phyloP scores from a whole-genome alignment of 1,284 basidiomycete species.

The Mycena citricolor region DNA sequence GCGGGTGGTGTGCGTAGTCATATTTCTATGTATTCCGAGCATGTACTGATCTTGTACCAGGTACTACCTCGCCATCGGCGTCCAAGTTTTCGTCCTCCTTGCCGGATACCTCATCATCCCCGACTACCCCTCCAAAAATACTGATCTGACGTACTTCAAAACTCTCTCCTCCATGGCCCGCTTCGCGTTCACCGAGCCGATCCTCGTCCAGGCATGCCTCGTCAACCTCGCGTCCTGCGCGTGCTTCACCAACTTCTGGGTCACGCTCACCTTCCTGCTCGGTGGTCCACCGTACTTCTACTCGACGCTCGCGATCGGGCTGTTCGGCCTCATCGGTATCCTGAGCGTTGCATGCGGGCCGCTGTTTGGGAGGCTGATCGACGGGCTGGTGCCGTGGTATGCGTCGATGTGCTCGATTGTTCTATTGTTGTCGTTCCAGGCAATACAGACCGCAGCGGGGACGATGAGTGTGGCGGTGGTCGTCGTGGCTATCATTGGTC shows the following conservation, averaged over 20 bases:
- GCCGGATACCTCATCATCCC: constrained; percentile 61
- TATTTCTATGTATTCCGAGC: too few species aligned
- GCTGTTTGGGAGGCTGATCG: constrained; percentile 58
- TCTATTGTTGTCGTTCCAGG: constrained; percentile 43
- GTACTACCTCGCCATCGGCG: constrained; percentile 64
- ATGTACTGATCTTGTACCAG: too few species aligned
- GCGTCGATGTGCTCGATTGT: constrained; percentile 52
- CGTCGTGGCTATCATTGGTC: constrained; percentile 40
- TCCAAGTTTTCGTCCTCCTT: constrained; percentile 50
- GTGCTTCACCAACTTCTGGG: constrained; percentile 65
- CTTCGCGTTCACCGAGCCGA: constrained; percentile 66
- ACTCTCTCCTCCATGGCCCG: constrained; percentile 70
- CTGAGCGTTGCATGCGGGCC: constrained; percentile 65
- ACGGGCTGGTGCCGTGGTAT: constrained; percentile 66
- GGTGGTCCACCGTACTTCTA: constrained; percentile 65
- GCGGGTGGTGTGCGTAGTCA: constrained; percentile 47
- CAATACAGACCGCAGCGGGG: constrained; percentile 57
- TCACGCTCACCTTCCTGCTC: constrained; percentile 71
- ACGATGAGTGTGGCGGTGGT: constrained; percentile 61
- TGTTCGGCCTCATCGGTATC: constrained; percentile 72
- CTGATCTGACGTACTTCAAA: constrained; percentile 54
- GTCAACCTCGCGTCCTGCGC: constrained; percentile 58
- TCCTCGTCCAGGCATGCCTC: constrained; percentile 61
- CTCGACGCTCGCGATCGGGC: constrained; percentile 66
- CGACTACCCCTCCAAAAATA: constrained; percentile 70